phyloP scores from a whole-genome alignment of 805 yeast genomes.

The Vanderwaltozyma yarrowii region DNA sequence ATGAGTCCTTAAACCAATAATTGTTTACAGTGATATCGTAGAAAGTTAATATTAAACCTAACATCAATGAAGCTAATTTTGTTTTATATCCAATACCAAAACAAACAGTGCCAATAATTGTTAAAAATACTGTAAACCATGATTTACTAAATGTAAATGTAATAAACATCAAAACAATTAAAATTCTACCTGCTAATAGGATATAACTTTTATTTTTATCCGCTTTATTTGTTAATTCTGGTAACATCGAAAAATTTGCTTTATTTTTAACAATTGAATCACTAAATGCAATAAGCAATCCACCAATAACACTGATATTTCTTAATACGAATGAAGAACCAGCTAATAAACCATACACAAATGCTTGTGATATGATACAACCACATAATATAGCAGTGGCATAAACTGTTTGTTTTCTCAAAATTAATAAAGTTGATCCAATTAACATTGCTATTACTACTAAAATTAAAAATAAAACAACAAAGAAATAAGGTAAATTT shows the following conservation, averaged over 20 bases:
- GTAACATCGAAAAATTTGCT: conserved; percentile 42
- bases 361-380: conserved; percentile 78
- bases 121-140: conserved; percentile 58
- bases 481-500: conserved; percentile 68
- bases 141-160: conserved; percentile 73
- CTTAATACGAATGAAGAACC: conserved; percentile 78
- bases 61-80: conserved; percentile 66
- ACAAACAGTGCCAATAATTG: conserved; percentile 62
- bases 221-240: conserved; percentile 56
- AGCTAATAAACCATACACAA: conserved; percentile 78
- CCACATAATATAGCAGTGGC: conserved; percentile 62
- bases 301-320: conserved; percentile 86
- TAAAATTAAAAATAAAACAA: conserved; percentile 49
- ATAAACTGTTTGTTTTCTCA: conserved; percentile 56
- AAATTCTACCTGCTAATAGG: conserved; percentile 77
- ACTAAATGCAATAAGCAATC: conserved; percentile 75
- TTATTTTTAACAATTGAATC: conserved; percentile 75
- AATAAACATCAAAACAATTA: conserved; percentile 74
- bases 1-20: conserved; percentile 70
- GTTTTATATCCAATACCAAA: conserved; percentile 92
- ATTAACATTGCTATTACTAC: conserved; percentile 63
- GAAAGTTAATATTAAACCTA: conserved; percentile 58
- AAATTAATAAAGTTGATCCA: conserved; percentile 64
- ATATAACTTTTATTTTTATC: conserved; percentile 58
- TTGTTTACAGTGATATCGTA: conserved; percentile 77